Base-by-base conservation (phyloP, 2,329 filamentous ascomycete species). In the Lecanicillium sp. region DNA sequence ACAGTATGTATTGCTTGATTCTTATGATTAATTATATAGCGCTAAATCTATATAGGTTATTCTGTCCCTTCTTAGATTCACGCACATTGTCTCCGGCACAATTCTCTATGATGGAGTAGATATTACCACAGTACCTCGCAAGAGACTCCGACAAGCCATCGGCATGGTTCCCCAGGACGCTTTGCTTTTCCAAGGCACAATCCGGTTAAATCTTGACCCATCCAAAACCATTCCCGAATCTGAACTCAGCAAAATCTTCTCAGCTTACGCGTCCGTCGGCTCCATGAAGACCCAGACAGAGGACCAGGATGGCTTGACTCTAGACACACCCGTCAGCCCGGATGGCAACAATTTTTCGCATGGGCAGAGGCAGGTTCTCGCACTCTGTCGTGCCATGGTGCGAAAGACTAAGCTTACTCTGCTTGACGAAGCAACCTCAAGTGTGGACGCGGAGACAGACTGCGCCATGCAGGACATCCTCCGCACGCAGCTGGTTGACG, bases 121-220 rank as follows among this genome's bases (percentile, higher is more conserved):
- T 33, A 71, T 76, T 42, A 66, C 63, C 5, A 63, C 62, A 23
- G 62, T 76, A 24, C 65, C 65, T 3, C 64, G 72, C 8, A 61
- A 62, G 41, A 66, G 60, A 39, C 67, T 75, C 26, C 68, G 73
- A 14, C 66, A 69, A 50, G 69, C 67, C 33, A 65, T 74, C 27
- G 71, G 70, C 0, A 67, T 75, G 27, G 74, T 77, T 12, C 69
- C 73, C 0, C 74, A 77, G 52, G 73, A 77, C 51, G 68, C 73
- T 2, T 68, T 71, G n/a, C 58, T 77, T 1, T 72, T 74, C 54
- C 68, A 67, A 39, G 71, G 70, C 4, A 66, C 61, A 20, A 62
- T 73, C 10, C 58, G 58, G 24, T 67, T 64, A 12, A 72, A 84
- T 54, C 67, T 85, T 11, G 80, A 85, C 60, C 75, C 81, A 0